Evolutionary conservation across 495 filamentous ascomycete genomes (phyloP).

Genomic region (Penicillium daleae): DNA sequence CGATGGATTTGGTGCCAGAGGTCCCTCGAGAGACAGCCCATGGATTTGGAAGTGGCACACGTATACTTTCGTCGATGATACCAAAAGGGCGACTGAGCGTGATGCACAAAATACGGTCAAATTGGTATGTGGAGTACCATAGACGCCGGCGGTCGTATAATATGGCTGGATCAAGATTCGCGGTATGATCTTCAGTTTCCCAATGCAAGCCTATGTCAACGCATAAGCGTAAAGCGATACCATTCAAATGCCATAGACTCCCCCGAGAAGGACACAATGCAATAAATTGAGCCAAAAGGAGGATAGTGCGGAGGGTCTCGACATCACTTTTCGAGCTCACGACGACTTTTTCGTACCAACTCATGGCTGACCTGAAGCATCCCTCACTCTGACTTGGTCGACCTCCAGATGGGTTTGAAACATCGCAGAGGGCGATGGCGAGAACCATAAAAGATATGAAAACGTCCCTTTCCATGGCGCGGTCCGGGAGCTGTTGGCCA

Average conservation of each 20-base stretch:
- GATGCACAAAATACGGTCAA: constrained; percentile 14
- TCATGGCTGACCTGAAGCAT: constrained; percentile 12
- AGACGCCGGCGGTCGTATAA: constrained; percentile 5
- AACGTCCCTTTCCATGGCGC: constrained; percentile 3
- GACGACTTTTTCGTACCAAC: constrained; percentile 3
- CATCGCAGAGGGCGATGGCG: constrained; percentile 11
- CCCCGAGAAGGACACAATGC: constrained; percentile 9
- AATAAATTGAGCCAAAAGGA: constrained; percentile 14
- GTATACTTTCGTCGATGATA: constrained; percentile 11
- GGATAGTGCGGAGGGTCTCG: constrained; percentile 5
- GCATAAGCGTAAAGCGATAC: constrained; percentile 9
- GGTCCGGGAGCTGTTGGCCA: not conserved
- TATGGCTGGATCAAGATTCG: not conserved
- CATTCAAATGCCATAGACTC: constrained; percentile 11
- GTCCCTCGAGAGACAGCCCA: not conserved
- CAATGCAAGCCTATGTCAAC: not conserved
- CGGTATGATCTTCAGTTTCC: constrained; percentile 7
- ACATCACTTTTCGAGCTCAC: not conserved
- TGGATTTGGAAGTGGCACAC: constrained; percentile 10
- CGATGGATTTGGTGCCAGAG: too few species aligned
- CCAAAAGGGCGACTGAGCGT: constrained; percentile 14
- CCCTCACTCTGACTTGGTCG: constrained; percentile 13
- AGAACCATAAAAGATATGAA: constrained; percentile 10
- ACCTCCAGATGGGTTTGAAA: constrained; percentile 8
- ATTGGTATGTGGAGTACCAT: constrained; percentile 10